These are phyloP conservation scores for Russula virescens DNA, from an alignment of 768 basidiomycete species.

Conservation along the genomic window DNA sequence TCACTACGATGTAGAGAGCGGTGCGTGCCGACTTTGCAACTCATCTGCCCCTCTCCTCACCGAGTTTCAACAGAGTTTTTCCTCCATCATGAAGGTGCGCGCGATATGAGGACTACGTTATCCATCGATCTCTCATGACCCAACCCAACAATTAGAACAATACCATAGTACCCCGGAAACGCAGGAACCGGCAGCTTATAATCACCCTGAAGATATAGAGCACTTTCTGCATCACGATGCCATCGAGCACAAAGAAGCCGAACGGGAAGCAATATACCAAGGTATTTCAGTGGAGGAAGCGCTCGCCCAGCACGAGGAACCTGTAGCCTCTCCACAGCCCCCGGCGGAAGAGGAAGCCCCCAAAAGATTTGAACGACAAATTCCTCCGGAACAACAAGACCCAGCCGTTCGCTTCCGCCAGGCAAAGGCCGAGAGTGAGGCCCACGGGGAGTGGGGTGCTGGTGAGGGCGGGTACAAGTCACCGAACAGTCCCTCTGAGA, in stretches of 20 bases:
- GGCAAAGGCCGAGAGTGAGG: slow-evolving; percentile 47
- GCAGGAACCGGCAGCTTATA: slow-evolving; percentile 93
- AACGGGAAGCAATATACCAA: slow-evolving; percentile 77
- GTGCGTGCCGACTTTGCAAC: slow-evolving; percentile 39
- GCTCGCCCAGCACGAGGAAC: slow-evolving; percentile 40
- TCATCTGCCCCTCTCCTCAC: slow-evolving; percentile 6
- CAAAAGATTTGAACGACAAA: slow-evolving; percentile 41
- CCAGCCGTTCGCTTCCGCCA: slow-evolving; percentile 55
- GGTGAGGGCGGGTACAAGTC: slow-evolving; percentile 65
- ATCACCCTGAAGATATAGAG: slow-evolving; percentile 86
- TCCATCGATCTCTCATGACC: slow-evolving; percentile 1
- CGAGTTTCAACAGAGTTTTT: slow-evolving; percentile 63
- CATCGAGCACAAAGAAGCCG: slow-evolving; percentile 81
- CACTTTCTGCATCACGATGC: slow-evolving; percentile 86
- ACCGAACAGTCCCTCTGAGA: slow-evolving; percentile 70
- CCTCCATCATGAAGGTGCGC: slow-evolving; percentile 90
- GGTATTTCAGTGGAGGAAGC: slow-evolving; percentile 76
- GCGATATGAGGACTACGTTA: background rate
- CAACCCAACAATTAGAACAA: slow-evolving; percentile 49
- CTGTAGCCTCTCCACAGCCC: slow-evolving; percentile 5
- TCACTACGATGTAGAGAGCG: slow-evolving; percentile 89
- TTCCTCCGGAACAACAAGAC: slow-evolving; percentile 66
- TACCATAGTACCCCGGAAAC: slow-evolving; percentile 97
- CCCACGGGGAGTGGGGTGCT: slow-evolving; percentile 63
- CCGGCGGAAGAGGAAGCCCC: slow-evolving; percentile 28